Percentiles rank a stretch among this genome's conserved stretches.
Evolutionary conservation across 305 asterid species (phyloP).

Genomic region (Fraxinus greggii): DNA sequence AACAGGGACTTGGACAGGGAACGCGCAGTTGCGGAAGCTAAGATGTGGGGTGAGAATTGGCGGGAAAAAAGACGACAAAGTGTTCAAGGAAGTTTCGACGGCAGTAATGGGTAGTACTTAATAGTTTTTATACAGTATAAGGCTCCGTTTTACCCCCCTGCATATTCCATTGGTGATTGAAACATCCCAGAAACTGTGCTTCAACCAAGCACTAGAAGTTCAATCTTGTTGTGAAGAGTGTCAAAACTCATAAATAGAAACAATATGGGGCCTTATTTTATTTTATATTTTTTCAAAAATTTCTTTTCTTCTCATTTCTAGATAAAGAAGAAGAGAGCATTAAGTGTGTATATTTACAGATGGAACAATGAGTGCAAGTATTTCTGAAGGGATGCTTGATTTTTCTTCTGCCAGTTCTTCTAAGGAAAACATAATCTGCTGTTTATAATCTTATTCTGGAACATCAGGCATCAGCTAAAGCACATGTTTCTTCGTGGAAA

Average conservation of each 20-base stretch:
- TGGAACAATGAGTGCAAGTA: conserved; percentile 24
- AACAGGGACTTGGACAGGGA: conserved; percentile 78
- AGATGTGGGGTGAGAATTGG: conserved; percentile 96
- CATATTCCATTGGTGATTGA: background rate
- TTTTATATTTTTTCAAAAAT: background rate
- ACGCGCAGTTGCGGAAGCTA: conserved; percentile 97
- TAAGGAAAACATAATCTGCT: background rate
- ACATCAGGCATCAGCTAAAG: conserved; percentile 7
- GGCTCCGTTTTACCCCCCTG: conserved; percentile 10
- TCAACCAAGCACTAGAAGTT: background rate
- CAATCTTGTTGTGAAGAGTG: background rate
- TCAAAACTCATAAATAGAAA: background rate
- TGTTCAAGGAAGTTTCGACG: conserved; percentile 66
- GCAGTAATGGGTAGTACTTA: conserved; percentile 38
- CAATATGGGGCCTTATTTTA: background rate
- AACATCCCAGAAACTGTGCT: background rate
- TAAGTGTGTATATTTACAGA: conserved; percentile 26
- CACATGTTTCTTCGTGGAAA: background rate
- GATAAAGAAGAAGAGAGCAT: conserved; percentile 20
- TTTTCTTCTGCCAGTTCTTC: conserved; percentile 12
- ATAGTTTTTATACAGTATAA: background rate
- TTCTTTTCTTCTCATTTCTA: background rate
- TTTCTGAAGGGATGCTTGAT: background rate
- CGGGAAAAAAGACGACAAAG: conserved; percentile 63
- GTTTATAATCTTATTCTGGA: conserved; percentile 22